Conservation (phyloP, 2,329 filamentous ascomycete genomes). For the Eutypella sp. region DNA sequence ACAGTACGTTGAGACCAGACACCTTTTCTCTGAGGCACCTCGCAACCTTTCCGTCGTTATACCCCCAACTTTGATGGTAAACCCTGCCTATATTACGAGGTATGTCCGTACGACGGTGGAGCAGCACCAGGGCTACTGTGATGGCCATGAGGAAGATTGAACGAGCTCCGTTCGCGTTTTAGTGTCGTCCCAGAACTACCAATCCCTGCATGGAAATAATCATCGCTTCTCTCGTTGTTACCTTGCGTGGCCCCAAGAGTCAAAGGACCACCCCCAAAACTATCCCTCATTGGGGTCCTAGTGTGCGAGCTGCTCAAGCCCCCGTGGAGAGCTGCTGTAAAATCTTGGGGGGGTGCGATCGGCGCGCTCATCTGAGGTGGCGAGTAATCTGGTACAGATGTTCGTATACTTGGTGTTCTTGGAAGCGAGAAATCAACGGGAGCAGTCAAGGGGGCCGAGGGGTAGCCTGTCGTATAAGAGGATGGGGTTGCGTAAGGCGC, state of each 20-base stretch:
- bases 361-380: constrained; percentile 52
- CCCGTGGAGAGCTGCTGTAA: constrained; percentile 43
- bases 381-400: constrained; percentile 40
- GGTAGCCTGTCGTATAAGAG: constrained; percentile 45
- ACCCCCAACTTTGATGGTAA: too few relatives aligned
- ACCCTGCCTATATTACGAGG: constrained; percentile 12
- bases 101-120: constrained; percentile 24
- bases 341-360: constrained; percentile 48
- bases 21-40: too few relatives aligned
- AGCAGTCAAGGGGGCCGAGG: constrained; percentile 49
- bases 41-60: too few relatives aligned
- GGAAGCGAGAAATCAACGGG: constrained; percentile 49
- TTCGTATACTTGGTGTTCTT: constrained; percentile 34
- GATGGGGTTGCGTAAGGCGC: constrained; percentile 37
- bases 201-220: constrained; percentile 23
- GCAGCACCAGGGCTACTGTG: constrained; percentile 16
- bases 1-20: too few relatives aligned
- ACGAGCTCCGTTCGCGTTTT: constrained; percentile 27
- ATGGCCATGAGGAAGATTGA: constrained; percentile 22
- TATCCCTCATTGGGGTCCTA: constrained; percentile 41
- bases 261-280: constrained; percentile 33
- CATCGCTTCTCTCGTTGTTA: constrained; percentile 22
- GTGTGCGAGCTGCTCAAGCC: constrained; percentile 32
- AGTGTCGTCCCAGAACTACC: constrained; percentile 14
- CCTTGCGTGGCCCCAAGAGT: constrained; percentile 19